Conservation (phyloP, 2,329 filamentous ascomycete genomes). For the Pseudocercospora cruenta region DNA sequence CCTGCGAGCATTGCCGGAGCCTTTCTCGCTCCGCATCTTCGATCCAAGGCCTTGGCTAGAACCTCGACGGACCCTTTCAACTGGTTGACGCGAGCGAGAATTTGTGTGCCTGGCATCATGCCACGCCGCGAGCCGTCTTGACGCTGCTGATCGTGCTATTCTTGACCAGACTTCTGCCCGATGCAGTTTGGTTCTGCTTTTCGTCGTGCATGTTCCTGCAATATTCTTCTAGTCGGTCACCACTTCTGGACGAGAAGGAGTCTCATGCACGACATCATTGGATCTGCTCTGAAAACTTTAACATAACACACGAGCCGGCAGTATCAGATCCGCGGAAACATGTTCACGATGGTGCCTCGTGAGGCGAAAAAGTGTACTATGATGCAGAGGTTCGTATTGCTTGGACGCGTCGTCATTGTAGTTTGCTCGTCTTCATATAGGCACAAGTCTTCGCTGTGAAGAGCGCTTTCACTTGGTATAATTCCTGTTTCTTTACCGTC, state of each 20-base stretch:
- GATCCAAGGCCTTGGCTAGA: neutral
- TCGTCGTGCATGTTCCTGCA: slow-evolving; percentile 2
- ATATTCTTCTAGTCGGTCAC: neutral
- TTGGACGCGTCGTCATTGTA: neutral
- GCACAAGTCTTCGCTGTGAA: neutral
- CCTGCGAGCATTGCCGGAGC: neutral
- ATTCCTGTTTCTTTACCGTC: neutral
- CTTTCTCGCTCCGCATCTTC: no score
- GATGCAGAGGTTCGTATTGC: slow-evolving; percentile 7
- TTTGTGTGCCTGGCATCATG: slow-evolving; percentile 4
- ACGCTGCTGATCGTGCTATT: neutral
- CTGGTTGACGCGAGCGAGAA: neutral
- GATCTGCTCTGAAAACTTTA: slow-evolving; percentile 11
- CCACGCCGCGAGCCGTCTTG: slow-evolving; percentile 4
- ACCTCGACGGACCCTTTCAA: neutral
- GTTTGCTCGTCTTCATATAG: neutral
- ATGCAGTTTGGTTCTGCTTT: neutral
- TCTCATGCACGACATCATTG: slow-evolving; percentile 1
- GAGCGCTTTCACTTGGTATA: neutral
- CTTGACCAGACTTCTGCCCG: neutral
- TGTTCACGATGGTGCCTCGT: slow-evolving; percentile 8
- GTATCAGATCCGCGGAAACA: slow-evolving; percentile 13
- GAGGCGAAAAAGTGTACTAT: slow-evolving; percentile 1
- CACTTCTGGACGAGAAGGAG: slow-evolving; percentile 4
- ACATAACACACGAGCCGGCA: slow-evolving; percentile 5